Percentiles rank a stretch among this genome's conserved stretches.
Conservation (phyloP, 1,284 basidiomycete genomes). For the Blastosporella zonata region DNA sequence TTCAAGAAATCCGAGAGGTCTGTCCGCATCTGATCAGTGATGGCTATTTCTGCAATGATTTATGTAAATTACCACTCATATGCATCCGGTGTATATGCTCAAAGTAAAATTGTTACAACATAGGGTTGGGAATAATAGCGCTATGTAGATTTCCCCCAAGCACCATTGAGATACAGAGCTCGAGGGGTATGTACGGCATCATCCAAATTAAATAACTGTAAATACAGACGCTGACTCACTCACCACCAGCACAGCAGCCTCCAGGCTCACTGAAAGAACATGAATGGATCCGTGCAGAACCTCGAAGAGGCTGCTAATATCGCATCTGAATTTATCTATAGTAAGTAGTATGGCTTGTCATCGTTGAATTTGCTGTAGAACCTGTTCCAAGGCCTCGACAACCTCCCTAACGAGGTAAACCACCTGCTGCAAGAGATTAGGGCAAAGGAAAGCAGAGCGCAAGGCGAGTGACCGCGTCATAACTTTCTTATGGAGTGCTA, state of each 20-base stretch:
- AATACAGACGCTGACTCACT: conserved; percentile 11
- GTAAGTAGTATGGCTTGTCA: conserved; percentile 22
- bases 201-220: conserved; percentile 4
- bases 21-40: too few species aligned
- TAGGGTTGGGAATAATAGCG: too few species aligned
- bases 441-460: conserved; percentile 47
- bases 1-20: too few species aligned
- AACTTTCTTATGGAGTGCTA: conserved; percentile 2
- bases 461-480: conserved; percentile 36
- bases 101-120: too few species aligned
- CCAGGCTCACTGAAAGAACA: conserved; percentile 2
- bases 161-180: too few species aligned
- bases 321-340: conserved; percentile 66
- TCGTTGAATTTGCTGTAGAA: not conserved
- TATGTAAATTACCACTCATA: too few species aligned
- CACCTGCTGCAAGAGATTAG: conserved; percentile 73
- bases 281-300: conserved; percentile 31
- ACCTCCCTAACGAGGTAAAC: conserved; percentile 69
- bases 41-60: too few species aligned
- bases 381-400: conserved; percentile 55
- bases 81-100: too few species aligned
- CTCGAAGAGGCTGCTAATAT: conserved; percentile 70
- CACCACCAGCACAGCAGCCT: not conserved
- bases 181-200: too few species aligned
- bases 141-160: too few species aligned